Percentiles rank a stretch among this genome's conserved stretches.
Evolutionary conservation across 2,329 filamentous ascomycete species (phyloP).

Genomic region (Trichoderma hamatum): DNA sequence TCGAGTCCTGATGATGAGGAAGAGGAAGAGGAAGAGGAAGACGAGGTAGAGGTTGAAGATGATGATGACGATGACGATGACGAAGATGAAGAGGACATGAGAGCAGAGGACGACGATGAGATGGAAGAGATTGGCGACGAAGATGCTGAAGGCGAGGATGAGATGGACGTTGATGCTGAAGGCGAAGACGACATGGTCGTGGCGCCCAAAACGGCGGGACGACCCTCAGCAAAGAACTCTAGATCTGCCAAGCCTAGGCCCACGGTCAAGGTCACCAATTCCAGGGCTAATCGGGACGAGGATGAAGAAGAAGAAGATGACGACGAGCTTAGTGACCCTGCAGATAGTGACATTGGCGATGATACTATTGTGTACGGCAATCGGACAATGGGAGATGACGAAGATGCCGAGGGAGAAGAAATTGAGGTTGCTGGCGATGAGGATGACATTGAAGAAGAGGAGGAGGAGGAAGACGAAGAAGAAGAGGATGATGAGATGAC

Average conservation of each 20-base stretch:
- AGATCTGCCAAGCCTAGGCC: conserved; percentile 39
- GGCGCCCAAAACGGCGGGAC: conserved; percentile 45
- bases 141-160: conserved; percentile 48
- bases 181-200: conserved; percentile 54
- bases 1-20: conserved; percentile 52
- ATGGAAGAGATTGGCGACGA: conserved; percentile 43
- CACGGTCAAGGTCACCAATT: conserved; percentile 41
- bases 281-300: conserved; percentile 40
- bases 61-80: conserved; percentile 49
- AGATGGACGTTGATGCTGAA: conserved; percentile 52
- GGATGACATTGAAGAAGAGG: conserved; percentile 45
- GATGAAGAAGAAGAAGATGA: conserved; percentile 57
- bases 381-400: conserved; percentile 51
- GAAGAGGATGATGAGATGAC: conserved; percentile 47
- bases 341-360: conserved; percentile 51
- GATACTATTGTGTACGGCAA: conserved; percentile 46
- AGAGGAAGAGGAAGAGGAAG: conserved; percentile 50
- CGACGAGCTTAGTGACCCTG: conserved; percentile 59
- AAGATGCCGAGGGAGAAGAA: conserved; percentile 54
- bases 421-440: conserved; percentile 48
- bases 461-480: conserved; percentile 41
- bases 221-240: conserved; percentile 45
- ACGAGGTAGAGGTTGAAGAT: conserved; percentile 48
- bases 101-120: conserved; percentile 43
- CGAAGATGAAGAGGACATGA: conserved; percentile 46